Conservation (phyloP, 1,284 basidiomycete genomes). For the Malassezia brasiliensis region DNA sequence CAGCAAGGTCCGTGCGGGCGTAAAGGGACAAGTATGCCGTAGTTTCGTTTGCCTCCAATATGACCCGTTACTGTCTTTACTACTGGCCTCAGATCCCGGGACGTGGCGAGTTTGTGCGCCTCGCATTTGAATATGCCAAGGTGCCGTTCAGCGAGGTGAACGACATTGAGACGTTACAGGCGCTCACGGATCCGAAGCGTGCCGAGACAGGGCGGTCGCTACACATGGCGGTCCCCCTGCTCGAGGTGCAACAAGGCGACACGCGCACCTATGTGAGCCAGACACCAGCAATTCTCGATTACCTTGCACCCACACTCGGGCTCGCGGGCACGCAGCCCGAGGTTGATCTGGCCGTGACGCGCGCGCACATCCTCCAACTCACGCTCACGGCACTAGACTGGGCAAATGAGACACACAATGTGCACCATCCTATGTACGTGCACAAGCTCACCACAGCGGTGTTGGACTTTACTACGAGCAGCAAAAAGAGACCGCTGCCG, state of each 20-base stretch:
- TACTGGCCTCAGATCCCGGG: constrained; percentile 50
- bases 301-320: constrained; percentile 50
- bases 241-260: neutral
- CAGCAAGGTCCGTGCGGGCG: neutral
- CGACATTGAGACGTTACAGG: constrained; percentile 17
- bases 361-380: constrained; percentile 41
- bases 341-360: neutral
- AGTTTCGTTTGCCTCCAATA: neutral
- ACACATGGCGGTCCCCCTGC: neutral
- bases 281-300: constrained; percentile 51
- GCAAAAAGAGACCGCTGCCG: constrained; percentile 50
- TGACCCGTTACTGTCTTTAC: constrained; percentile 17
- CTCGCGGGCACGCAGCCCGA: constrained; percentile 25
- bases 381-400: constrained; percentile 52
- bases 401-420: constrained; percentile 51
- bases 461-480: constrained; percentile 50
- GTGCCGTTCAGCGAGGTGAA: constrained; percentile 49
- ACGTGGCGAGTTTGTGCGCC: constrained; percentile 53
- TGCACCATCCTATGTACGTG: constrained; percentile 22
- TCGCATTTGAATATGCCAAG: constrained; percentile 52
- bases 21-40: too few species aligned
- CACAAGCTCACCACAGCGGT: neutral
- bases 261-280: constrained; percentile 42
- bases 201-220: neutral
- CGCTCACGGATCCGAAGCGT: neutral